Evolutionary conservation across 495 filamentous ascomycete genomes (phyloP), one percentile per base, ranked within the genome.

Genomic region (Parmelia sp.): DNA sequence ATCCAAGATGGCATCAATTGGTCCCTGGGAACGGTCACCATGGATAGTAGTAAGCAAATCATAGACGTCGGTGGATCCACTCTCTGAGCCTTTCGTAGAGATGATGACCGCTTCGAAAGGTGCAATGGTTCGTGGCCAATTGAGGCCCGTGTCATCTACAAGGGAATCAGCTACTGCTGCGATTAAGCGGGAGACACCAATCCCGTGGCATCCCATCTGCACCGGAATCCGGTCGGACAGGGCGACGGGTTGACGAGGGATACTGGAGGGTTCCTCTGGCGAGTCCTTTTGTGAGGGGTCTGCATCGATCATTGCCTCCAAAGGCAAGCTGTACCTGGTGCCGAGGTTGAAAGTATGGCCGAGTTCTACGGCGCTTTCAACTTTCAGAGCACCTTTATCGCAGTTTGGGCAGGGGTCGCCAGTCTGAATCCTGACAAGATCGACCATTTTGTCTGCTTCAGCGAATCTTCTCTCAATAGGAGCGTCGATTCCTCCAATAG

Each of bases 181-280:
- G 65, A 98, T 88, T 74, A 98, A 85, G 37, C 94, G 88, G 2
- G 92, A 96, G 29, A 98, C 82, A 0, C 94, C 94, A 64, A 98
- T 96, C 2, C 94, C 94, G 69, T 97, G 89, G 68, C 95, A 98
- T 56, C 94, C 94, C 93, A 97, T 97, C 61, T 94, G 83, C 74
- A 97, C 82, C 0, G 86, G 77, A 35, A 73, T 73, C 59, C 74
- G 60, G 53, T 73, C 60, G 40, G 68, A 51, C 42, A 37, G 21
- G n/a, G 60, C 65, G 17, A 68, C 64, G 21, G 19, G 40, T 55
- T 55, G 51, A 33, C 51, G 3, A 19, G 51, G 29, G 0, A 33
- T 10, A 55, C 7, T 33, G 27, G 51, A 21, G 29, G 3, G 7
- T 55, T 55, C 51, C 44, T 3, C 19, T 29, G 57, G 37, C 4